Base-by-base conservation (phyloP, 129 eudicot genomes). In the Smallanthus sonchifolius region DNA sequence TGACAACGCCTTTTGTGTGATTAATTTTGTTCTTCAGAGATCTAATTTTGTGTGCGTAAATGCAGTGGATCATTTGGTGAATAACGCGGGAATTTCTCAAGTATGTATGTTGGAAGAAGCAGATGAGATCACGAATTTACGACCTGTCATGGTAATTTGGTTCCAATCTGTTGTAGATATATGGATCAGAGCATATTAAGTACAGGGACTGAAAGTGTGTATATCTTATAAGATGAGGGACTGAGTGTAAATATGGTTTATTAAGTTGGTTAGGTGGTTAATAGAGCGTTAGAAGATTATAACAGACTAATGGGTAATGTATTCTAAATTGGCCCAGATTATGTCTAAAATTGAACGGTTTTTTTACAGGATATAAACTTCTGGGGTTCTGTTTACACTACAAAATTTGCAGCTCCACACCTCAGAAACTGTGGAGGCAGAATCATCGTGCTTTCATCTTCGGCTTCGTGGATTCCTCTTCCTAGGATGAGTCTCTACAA, bases 41-140 rank as follows among this genome's bases (percentile, higher is more conserved):
- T 17, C 13, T 54, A 19, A 54, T 54, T 10, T 9, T 20, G 34
- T 54, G 61, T 7, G 34, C 6, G 15, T 75, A 4, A 5, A 1
- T 77, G 78, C 85, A 88, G 91, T 89, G 96, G 96, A 89, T 69
- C 91, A 89, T 82, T 77, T 89, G 77, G 91, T 89, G 59, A 84
- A 84, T 51, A 89, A 86, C 49, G 96, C 96, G 64, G 91, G 91
- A 70, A 60, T 86, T 45, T 37, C 75, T 20, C 74, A 85, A 32
- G 59, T 76, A 5, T 62, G 81, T 19, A 65, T 77, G 84, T 42
- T 89, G 64, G 91, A 89, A 82, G 91, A 89, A 15, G 62, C 79
- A 2, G 81, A 83, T 3, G 89, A 89, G 52, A 71, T 89, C 75
- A 80, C 87, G 11, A 82, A 74, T 65, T 56, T 78, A 15, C 78